Percentiles rank a stretch among this genome's conserved stretches.
These are phyloP conservation scores for Favolaschia claudopus DNA, from an alignment of 768 basidiomycete genomes.

Conservation along the genomic window DNA sequence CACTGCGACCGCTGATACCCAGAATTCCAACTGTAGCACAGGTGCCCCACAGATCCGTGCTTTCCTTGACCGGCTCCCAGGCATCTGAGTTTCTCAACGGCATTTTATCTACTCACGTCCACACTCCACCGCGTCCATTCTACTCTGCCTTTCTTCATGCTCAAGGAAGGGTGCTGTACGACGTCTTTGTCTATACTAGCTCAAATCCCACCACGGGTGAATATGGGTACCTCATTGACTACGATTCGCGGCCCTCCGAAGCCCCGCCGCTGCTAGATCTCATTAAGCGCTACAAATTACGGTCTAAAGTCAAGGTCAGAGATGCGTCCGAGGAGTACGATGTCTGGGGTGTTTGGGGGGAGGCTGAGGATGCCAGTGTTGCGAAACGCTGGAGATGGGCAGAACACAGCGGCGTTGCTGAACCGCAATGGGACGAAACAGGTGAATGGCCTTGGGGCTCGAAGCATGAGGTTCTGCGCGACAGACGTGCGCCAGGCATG, in stretches of 20 bases:
- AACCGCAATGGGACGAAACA: constrained; percentile 71
- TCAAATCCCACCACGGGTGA: constrained; percentile 49
- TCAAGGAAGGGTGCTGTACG: constrained; percentile 92
- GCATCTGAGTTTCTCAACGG: constrained; percentile 86
- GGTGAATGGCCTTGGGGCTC: constrained; percentile 67
- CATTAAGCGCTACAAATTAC: constrained; percentile 85
- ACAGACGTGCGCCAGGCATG: constrained; percentile 80
- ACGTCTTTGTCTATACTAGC: constrained; percentile 83
- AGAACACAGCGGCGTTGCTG: constrained; percentile 71
- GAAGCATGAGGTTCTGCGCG: constrained; percentile 58
- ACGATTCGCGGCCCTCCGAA: constrained; percentile 68
- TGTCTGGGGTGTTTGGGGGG: constrained; percentile 85
- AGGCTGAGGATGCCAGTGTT: constrained; percentile 43
- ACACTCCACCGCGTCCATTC: constrained; percentile 55
- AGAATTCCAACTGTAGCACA: constrained; percentile 63
- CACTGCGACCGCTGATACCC: constrained; percentile 53
- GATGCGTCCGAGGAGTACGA: constrained; percentile 82
- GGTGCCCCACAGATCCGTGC: constrained; percentile 68
- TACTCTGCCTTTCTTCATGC: constrained; percentile 83
- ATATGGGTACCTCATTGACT: constrained; percentile 73
- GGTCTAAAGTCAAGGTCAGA: constrained; percentile 86
- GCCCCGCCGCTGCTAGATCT: constrained; percentile 68
- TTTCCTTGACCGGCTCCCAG: constrained; percentile 84
- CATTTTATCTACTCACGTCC: constrained; percentile 62
- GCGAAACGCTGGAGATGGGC: constrained; percentile 56